Evolutionary conservation across 345 rosid genomes (phyloP), one percentile per base, ranked within the genome.

Genomic region (Acer negundo): DNA sequence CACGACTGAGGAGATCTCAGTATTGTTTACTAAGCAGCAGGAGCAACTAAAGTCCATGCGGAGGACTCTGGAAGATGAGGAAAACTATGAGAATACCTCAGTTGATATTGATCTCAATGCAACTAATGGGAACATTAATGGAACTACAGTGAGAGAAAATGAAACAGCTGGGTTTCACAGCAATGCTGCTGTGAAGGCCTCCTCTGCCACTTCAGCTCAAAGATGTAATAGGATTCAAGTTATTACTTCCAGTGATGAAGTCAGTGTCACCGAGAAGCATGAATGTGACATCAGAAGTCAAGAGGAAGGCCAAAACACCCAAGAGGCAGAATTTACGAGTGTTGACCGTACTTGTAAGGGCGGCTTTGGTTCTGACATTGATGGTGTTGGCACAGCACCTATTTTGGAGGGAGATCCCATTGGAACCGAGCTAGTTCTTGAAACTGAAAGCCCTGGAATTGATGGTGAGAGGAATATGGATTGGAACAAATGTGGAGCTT

Each of bases 11-110:
- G 97, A 92, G 87, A 91, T 94, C 69, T 88, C 88, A 4, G 65
- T 80, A 62, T 82, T 92, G 70, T 96, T 96, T 77, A 82, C 90
- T 22, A 94, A 91, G 85, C 99, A 96, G 87, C 99, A 96, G 88
- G 98, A 96, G 80, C 98, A 96, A 79, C 86, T 96, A 72, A 94
- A 94, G 87, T 85, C 95, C 11, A 94, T 96, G 99, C 94, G 87
- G 83, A 90, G 82, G 91, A 94, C 98, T 67, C 82, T 92, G 74
- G 99, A 94, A 87, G 98, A 91, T 75, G 97, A 92, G 86, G 99
- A 96, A 61, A 92, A 91, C 82, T 91, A 83, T 73, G 98, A 92
- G 76, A 91, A 88, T 80, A 90, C 85, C 6, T 94, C 97, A 35
- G 80, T 78, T 35, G 98, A 94, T 81, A 72, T 87, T 66, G 97